Conservation (phyloP, 768 basidiomycete species). For the Hygrocybe coccinea region DNA sequence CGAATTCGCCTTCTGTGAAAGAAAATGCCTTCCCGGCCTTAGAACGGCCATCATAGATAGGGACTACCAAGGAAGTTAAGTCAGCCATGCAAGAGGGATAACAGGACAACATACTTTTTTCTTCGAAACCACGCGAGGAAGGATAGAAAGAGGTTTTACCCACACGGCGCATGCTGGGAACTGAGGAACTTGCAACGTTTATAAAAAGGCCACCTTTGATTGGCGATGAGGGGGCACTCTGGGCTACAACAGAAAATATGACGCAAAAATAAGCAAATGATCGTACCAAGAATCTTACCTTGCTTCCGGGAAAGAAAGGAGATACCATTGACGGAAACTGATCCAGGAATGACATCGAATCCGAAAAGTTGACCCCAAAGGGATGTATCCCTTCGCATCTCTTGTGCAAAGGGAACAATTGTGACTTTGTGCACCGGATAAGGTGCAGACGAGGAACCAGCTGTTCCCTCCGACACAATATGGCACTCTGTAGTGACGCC, state of each 20-base stretch:
- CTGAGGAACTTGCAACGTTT: not conserved
- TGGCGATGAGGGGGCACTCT: not conserved
- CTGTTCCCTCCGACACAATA: not conserved
- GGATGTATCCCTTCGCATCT: constrained; percentile 7
- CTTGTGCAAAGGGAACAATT: constrained; percentile 6
- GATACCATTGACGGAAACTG: not conserved
- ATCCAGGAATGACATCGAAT: constrained; percentile 1
- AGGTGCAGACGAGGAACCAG: not conserved
- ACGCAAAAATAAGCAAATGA: not conserved
- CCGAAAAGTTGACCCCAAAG: constrained; percentile 7
- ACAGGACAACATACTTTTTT: not conserved
- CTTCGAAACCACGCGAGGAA: not conserved
- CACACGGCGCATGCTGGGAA: not conserved
- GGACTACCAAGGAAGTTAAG: constrained; percentile 2
- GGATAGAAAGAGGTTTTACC: not conserved
- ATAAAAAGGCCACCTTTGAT: not conserved
- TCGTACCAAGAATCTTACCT: not conserved
- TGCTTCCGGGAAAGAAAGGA: not conserved
- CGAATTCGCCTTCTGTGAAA: not conserved
- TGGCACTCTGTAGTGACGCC: constrained; percentile 7
- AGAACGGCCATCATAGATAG: constrained; percentile 8
- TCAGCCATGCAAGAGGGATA: not conserved
- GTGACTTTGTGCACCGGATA: constrained; percentile 1
- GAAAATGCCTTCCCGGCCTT: not conserved
- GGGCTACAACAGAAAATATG: not conserved